These are phyloP conservation scores for Crithidia mellificae DNA, from an alignment of 208 protist genomes.

Conservation along the genomic window DNA sequence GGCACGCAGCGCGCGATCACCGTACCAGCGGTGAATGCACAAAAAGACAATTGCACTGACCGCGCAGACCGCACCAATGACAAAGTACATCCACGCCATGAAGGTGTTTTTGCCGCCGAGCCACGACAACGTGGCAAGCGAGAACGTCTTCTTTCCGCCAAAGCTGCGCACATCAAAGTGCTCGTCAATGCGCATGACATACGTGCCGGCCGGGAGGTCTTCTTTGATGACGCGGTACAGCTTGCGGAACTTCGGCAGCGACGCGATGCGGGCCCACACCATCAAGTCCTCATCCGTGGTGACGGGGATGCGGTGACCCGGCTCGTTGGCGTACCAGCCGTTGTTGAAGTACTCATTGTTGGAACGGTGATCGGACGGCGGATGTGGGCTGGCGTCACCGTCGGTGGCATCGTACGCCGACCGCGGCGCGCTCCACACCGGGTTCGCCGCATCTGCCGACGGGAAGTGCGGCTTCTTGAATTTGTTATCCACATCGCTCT, in stretches of 20 bases:
- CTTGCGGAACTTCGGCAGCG: slow-evolving; percentile 97
- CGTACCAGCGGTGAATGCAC: slow-evolving; percentile 43
- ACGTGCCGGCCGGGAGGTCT: slow-evolving; percentile 82
- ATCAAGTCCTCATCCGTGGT: slow-evolving; percentile 97
- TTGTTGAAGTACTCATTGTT: slow-evolving; percentile 76
- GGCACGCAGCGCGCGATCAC: slow-evolving; percentile 40
- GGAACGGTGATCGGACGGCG: slow-evolving; percentile 30
- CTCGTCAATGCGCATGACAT: slow-evolving; percentile 90
- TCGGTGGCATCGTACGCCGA: slow-evolving; percentile 33
- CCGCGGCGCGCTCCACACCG: slow-evolving; percentile 62
- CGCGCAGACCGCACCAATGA: slow-evolving; percentile 87
- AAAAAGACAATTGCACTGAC: slow-evolving; percentile 70
- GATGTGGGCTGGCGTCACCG: slow-evolving; percentile 14
- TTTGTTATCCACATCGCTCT: slow-evolving; percentile 83
- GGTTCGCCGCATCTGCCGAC: not conserved
- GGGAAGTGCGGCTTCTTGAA: slow-evolving; percentile 75
- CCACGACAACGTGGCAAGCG: slow-evolving; percentile 93
- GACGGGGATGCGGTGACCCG: slow-evolving; percentile 80
- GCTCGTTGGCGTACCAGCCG: slow-evolving; percentile 86
- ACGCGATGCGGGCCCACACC: slow-evolving; percentile 97
- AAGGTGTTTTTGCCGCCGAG: slow-evolving; percentile 96
- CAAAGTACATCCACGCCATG: slow-evolving; percentile 92
- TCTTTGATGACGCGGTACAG: slow-evolving; percentile 93
- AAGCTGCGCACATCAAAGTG: slow-evolving; percentile 92
- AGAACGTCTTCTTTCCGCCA: slow-evolving; percentile 94